These are phyloP conservation scores for Sporisorium exsertum DNA, from an alignment of 1,284 basidiomycete genomes.

Conservation along the genomic window DNA sequence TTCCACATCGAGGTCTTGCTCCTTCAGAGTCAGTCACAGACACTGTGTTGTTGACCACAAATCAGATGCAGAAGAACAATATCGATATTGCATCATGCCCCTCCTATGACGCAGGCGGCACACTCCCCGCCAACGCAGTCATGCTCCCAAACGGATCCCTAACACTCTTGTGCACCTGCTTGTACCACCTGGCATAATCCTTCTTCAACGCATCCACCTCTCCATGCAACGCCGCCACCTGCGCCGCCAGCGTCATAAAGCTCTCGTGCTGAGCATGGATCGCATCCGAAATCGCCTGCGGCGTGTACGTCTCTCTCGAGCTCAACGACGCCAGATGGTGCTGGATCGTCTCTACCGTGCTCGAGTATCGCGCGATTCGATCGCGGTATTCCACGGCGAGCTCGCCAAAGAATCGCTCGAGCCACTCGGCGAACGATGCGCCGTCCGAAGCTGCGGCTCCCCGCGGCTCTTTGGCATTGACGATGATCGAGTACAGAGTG, in stretches of 20 bases:
- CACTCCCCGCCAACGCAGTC: conserved; percentile 35
- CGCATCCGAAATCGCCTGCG: conserved; percentile 61
- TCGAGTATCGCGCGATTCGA: conserved; percentile 60
- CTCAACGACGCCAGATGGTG: conserved; percentile 58
- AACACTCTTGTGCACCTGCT: conserved; percentile 55
- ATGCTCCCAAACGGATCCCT: conserved; percentile 63
- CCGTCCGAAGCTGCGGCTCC: conserved; percentile 36
- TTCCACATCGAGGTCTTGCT: too few relatives aligned
- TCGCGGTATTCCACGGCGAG: conserved; percentile 54
- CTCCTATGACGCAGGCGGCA: conserved; percentile 21
- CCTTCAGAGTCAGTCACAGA: too few relatives aligned
- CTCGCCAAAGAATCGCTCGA: conserved; percentile 57
- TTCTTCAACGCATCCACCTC: conserved; percentile 65
- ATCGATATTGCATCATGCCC: too few relatives aligned
- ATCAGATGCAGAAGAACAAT: too few relatives aligned
- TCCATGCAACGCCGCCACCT: conserved; percentile 62
- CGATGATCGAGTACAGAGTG: conserved; percentile 57
- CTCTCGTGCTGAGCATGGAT: conserved; percentile 64
- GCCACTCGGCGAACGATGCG: conserved; percentile 56
- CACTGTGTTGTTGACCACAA: too few relatives aligned
- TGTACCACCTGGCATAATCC: conserved; percentile 67
- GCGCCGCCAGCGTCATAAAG: conserved; percentile 66
- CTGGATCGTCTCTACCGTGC: conserved; percentile 64
- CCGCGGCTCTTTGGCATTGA: conserved; percentile 52
- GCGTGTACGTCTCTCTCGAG: conserved; percentile 56